Base-by-base conservation (phyloP, 345 rosid genomes). In the Camelina sativa region DNA sequence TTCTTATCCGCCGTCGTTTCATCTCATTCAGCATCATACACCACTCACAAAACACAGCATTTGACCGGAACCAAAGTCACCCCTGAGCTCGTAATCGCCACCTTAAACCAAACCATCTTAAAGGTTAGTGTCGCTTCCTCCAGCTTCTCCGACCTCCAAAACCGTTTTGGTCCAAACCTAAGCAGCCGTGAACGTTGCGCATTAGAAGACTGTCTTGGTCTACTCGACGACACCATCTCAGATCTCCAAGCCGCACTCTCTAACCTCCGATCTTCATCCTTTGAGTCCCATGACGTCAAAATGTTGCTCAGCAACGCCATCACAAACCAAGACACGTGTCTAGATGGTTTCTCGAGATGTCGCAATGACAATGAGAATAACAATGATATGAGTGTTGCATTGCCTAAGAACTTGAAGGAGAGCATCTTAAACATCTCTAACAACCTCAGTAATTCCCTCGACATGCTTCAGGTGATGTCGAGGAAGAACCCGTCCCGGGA, bases 291-390 rank as follows among this genome's bases (percentile, higher is more conserved):
- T 52, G 34, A 60, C 69, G 20, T 91, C 74, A 87, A 80, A 50
- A 89, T 94, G 37, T 66, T 93, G 41, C 73, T 91, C 17, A 89
- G 92, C 76, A 87, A 76, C 13, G 89, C 97, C 54, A 89, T 91
- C 85, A 91, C 97, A 16, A 88, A 91, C 73, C 94, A 89, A 84
- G 89, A 86, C 86, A 93, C 98, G 50, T 93, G 97, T 62, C 97
- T 93, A 7, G 94, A 91, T 35, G 96, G 98, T 72, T 89, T 93
- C 52, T 22, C 40, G 22, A 15, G 34, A 10, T 53, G 35, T n/a
- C n/a, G n/a, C n/a, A n/a, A n/a, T 43, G 47, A 0, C 59, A 4
- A 65, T 32, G 81, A 83, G 52, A 72, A 85, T 59, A 76, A 64
- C 16, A 58, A 69, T 12, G 60, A 59, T 38, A 46, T 11, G 40